Percentiles rank a stretch among this genome's conserved stretches.
Conservation (phyloP, 2,329 filamentous ascomycete species). For the Pseudopithomyces maydicus region DNA sequence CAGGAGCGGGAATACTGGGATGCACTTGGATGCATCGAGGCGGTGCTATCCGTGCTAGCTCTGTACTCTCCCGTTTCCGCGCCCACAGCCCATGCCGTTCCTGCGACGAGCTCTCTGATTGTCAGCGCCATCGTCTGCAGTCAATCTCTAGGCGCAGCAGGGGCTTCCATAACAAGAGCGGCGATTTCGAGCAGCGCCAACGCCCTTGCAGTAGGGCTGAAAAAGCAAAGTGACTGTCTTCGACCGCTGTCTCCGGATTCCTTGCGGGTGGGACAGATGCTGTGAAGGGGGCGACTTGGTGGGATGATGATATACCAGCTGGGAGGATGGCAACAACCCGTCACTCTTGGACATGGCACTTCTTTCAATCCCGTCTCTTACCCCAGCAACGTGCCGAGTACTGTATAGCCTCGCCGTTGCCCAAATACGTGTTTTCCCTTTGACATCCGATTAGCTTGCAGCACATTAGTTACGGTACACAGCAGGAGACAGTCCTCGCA, state of each 20-base stretch:
- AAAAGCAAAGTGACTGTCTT: slow-evolving; percentile 6
- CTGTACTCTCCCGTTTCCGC: slow-evolving; percentile 36
- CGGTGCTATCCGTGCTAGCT: slow-evolving; percentile 35
- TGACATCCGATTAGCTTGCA: slow-evolving; percentile 38
- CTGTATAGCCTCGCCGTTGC: slow-evolving; percentile 16
- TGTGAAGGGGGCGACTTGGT: not conserved
- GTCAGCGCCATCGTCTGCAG: slow-evolving; percentile 31
- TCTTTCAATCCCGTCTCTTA: slow-evolving; percentile 4
- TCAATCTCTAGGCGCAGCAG: slow-evolving; percentile 30
- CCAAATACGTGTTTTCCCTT: slow-evolving; percentile 28
- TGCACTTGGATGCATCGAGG: slow-evolving; percentile 29
- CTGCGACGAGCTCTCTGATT: slow-evolving; percentile 30
- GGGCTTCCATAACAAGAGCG: slow-evolving; percentile 20
- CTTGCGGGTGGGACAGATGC: slow-evolving; percentile 3
- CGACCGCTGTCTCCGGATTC: not conserved
- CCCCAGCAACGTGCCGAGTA: slow-evolving; percentile 12
- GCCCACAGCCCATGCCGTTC: slow-evolving; percentile 32
- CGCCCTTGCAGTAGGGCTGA: slow-evolving; percentile 45
- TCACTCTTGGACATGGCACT: slow-evolving; percentile 30
- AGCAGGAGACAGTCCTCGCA: slow-evolving; percentile 31
- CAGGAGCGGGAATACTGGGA: slow-evolving; percentile 27
- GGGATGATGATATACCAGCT: slow-evolving; percentile 1
- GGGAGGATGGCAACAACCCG: slow-evolving; percentile 23
- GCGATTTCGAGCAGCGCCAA: slow-evolving; percentile 24
- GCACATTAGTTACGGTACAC: slow-evolving; percentile 39